Evolutionary conservation across 2,329 filamentous ascomycete species (phyloP), one percentile per base, ranked within the genome.

Genomic region (Scedosporium apiospermum): DNA sequence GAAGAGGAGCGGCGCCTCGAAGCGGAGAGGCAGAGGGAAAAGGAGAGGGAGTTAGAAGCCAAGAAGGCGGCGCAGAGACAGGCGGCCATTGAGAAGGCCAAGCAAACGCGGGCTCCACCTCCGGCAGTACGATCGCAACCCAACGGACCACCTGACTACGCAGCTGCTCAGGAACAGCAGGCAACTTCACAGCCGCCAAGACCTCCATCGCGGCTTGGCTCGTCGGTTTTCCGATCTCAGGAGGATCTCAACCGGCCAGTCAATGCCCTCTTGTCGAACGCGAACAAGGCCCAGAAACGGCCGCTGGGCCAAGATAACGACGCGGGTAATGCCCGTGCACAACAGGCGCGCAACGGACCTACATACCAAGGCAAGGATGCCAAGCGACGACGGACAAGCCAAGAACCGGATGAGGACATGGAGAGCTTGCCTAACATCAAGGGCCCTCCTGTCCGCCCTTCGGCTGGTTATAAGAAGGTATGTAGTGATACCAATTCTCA

Each of bases 371-470:
- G 42, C 23, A 83, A 85, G 66, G 91, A 96, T 61, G 80, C 83
- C 23, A 97, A 96, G 78, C 85, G 92, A 63, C 84, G 91, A 67
- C 88, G 88, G 71, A 95, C 88, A 61, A 86, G 88, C 51, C 89
- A 93, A 60, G 83, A 86, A 63, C 82, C 85, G 65, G 86, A 90
- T 65, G 83, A 88, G 63, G 85, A 84, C 57, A 80, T 80, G 69
- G 80, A 85, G 63, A 81, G 84, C 49, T 80, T 85, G 57, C 76
- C 75, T 27, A 80, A 77, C 63, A 81, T 93, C 68, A 95, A 93
- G 77, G 90, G 88, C 14, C 90, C 91, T 61, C 91, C 92, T 5
- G 91, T 96, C 67, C 86, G 93, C 64, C 91, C 92, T 65, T 96
- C 91, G 1, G 87, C 82, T 58, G 80, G 78, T 42, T 77, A 81